phyloP scores from a whole-genome alignment of 2,329 filamentous ascomycete species.

The Akanthomyces lecanii region DNA sequence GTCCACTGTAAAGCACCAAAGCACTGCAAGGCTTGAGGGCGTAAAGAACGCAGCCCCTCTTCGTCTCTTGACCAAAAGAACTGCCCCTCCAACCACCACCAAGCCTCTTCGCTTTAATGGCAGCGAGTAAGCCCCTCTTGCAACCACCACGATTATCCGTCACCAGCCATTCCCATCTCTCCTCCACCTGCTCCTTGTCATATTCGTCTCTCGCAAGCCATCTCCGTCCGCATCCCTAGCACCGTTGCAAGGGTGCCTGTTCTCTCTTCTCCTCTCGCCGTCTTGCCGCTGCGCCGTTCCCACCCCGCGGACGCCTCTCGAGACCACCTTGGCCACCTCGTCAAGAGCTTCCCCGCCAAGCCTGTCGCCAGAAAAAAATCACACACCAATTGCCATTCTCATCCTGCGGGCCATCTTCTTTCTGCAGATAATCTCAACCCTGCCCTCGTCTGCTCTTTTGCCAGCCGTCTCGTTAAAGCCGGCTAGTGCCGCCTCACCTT shows the following conservation, averaged over 20 bases:
- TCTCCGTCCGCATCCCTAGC: not conserved
- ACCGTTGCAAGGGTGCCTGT: not conserved
- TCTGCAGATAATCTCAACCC: not conserved
- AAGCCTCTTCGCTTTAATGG: no score
- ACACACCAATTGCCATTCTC: not conserved
- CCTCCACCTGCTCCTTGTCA: conserved; percentile 4
- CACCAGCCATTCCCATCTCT: not conserved
- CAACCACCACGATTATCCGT: not conserved
- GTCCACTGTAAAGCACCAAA: not conserved
- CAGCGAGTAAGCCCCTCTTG: not conserved
- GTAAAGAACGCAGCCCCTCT: no score
- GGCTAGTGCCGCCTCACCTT: conserved; percentile 8
- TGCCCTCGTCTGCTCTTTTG: not conserved
- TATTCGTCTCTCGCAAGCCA: not conserved
- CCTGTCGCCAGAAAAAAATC: not conserved
- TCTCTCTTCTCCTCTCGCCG: not conserved
- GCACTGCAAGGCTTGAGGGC: no score
- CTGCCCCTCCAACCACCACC: no score
- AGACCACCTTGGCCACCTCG: not conserved
- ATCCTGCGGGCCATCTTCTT: not conserved
- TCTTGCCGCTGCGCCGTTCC: not conserved
- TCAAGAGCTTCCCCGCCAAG: conserved; percentile 6
- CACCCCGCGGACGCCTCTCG: conserved; percentile 1
- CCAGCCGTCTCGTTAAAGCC: conserved; percentile 5
- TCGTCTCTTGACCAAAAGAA: no score